Base-by-base conservation (phyloP, 495 filamentous ascomycete genomes). In the Bacidia gigantensis region DNA sequence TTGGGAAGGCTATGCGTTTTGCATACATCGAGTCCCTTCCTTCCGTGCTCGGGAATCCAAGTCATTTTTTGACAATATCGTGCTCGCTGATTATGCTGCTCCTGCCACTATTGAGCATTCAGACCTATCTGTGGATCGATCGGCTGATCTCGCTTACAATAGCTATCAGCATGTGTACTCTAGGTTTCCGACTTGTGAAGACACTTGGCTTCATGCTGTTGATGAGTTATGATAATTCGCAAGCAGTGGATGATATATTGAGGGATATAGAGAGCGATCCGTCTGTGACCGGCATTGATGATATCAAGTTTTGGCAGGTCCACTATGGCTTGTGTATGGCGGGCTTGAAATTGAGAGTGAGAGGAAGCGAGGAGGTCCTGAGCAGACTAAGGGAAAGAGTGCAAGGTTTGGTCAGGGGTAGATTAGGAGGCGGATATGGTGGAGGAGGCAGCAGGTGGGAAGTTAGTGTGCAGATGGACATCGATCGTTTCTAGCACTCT, bases 271-370 rank as follows among this genome's bases (percentile, higher is more conserved):
- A 85, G 62, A 74, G 79, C 5, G 89, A 95, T 50, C 81, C 81
- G 7, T 73, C 75, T 26, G 80, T 98, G 7, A 78, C 75, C 26
- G 73, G 73, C 1, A 78, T 98, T 48, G 86, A 93, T 49, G 90
- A 95, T 62, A 89, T 88, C 1, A 76, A 84, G 60, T 94, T 98
- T 68, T 98, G 92, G 92, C 92, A 98, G 70, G 93, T 96, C 18
- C 92, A 98, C 66, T 95, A 97, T 63, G 89, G 92, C 2, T 71
- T 96, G 38, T 92, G 86, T 61, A 94, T 95, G 84, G 92, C 92
- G 11, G 95, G 90, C 58, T 60, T 98, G 55, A 95, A 90, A 68
- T 60, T 98, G 14, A 72, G 81, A 26, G 76, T 89, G 0, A 67
- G 69, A 41, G 76, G 76, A 12, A 79, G 80, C 18, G 84, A 86